Evolutionary conservation across 2,329 filamentous ascomycete genomes (phyloP), one percentile per base, ranked within the genome.

Genomic region (Penicillium digitatum): DNA sequence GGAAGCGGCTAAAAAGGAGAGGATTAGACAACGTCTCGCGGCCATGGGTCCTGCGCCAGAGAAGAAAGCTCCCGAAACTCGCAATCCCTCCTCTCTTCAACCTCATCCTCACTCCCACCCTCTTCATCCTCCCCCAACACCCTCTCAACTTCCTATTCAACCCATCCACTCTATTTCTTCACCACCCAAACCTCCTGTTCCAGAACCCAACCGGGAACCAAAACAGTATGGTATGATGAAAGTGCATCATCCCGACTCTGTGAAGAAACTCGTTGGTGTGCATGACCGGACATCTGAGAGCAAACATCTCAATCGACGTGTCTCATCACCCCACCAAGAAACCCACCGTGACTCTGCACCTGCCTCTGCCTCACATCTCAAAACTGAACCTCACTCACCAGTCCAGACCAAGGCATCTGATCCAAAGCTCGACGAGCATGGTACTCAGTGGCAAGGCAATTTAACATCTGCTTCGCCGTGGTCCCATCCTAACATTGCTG

Each of bases 161-260:
- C 34, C 47, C 12, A 34, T 24, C 4, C 31, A 43, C n/a, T 64
- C 70, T 24, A 71, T 76, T 52, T 73, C 75, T 31, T 80, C 79
- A n/a, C 81, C 81, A 32, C 81, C 82, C 1, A 84, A 84, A 61
- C 81, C 81, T 35, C 82, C 81, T 34, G 77, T 83, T 26, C 81
- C 81, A 8, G 79, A 81, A 52, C 79, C 81, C 14, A 80, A 78
- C 52, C 81, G 81, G 31, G 81, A 80, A 58, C 78, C 82, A 24
- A 81, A 81, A 55, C 82, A 84, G 63, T 84, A 83, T 68, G 82
- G 82, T 40, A 79, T 84, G 79, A 84, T 84, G 78, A 84, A 83
- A 68, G 78, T 84, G 10, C 81, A 84, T 65, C 80, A 81, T 62
- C 75, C 81, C 27, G 80, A 83, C 54, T 72, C 78, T 6, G 78